Conservation (phyloP, 2,329 filamentous ascomycete genomes). For the Penicillium sp. region DNA sequence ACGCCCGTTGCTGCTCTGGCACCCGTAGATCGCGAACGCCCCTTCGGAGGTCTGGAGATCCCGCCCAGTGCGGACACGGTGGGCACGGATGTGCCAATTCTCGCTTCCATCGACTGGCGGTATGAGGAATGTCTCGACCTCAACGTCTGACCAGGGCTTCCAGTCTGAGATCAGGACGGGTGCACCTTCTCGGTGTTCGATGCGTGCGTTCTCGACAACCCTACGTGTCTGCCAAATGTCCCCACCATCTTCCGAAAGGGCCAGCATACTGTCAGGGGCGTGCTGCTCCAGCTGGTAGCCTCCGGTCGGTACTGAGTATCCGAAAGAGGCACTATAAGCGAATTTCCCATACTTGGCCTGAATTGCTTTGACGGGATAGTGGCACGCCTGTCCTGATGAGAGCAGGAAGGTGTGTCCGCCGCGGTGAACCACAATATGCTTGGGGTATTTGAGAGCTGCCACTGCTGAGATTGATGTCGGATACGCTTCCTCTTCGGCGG, state of each 20-base stretch:
- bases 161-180: slow-evolving; percentile 72
- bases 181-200: slow-evolving; percentile 60
- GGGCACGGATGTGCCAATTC: slow-evolving; percentile 48
- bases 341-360: slow-evolving; percentile 83
- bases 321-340: slow-evolving; percentile 76
- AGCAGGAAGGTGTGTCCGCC: slow-evolving; percentile 79
- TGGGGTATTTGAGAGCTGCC: slow-evolving; percentile 68
- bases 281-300: slow-evolving; percentile 77
- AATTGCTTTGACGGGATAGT: slow-evolving; percentile 80
- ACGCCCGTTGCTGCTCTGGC: slow-evolving; percentile 64
- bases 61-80: slow-evolving; percentile 50
- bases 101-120: slow-evolving; percentile 38
- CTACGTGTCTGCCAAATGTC: slow-evolving; percentile 81
- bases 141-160: slow-evolving; percentile 68
- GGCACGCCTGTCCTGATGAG: slow-evolving; percentile 78
- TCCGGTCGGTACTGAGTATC: slow-evolving; percentile 77
- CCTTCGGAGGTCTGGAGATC: slow-evolving; percentile 75
- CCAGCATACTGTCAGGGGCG: slow-evolving; percentile 75
- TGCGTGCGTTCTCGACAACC: slow-evolving; percentile 65
- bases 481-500: slow-evolving; percentile 66
- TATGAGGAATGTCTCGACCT: slow-evolving; percentile 43
- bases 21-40: slow-evolving; percentile 70
- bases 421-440: slow-evolving; percentile 72
- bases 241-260: slow-evolving; percentile 75
- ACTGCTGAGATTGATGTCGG: slow-evolving; percentile 63